Conservation (phyloP, 2,329 filamentous ascomycete genomes). For the Penicillium sp. region DNA sequence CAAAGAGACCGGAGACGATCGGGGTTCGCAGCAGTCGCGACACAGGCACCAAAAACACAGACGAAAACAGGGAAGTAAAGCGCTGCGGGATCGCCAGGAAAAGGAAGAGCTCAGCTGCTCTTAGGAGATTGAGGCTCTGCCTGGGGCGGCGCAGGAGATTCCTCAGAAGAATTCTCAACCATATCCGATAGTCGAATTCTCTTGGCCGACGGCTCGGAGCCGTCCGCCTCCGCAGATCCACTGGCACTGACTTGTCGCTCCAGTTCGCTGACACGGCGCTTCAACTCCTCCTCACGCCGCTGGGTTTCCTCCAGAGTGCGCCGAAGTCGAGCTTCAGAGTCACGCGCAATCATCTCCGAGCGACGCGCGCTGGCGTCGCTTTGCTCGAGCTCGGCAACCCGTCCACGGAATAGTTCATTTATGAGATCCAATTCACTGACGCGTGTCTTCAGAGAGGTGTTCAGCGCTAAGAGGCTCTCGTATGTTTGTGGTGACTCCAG, state of each 20-base stretch:
- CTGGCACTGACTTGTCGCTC: constrained; percentile 48
- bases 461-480: constrained; percentile 71
- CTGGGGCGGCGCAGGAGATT: constrained; percentile 24
- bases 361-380: constrained; percentile 64
- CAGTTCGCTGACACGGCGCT: constrained; percentile 72
- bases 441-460: constrained; percentile 84
- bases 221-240: constrained; percentile 18
- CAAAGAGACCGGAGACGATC: constrained; percentile 31
- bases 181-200: constrained; percentile 53
- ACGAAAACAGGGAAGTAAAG: background rate
- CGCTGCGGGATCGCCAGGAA: background rate
- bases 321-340: constrained; percentile 51
- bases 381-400: constrained; percentile 69
- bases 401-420: constrained; percentile 72
- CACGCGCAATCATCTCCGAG: constrained; percentile 50
- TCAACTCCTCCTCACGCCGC: constrained; percentile 71
- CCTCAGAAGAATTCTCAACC: constrained; percentile 39
- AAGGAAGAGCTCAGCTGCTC: constrained; percentile 21
- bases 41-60: background rate
- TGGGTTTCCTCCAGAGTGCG: constrained; percentile 69
- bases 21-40: constrained; percentile 20
- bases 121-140: constrained; percentile 30
- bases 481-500: constrained; percentile 69
- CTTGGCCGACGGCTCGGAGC: constrained; percentile 47
- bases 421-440: constrained; percentile 95